A percentile compares a stretch with the other conserved stretches of the same genome.
Conservation (phyloP, 768 basidiomycete genomes). For the Russula griseocarnosa region DNA sequence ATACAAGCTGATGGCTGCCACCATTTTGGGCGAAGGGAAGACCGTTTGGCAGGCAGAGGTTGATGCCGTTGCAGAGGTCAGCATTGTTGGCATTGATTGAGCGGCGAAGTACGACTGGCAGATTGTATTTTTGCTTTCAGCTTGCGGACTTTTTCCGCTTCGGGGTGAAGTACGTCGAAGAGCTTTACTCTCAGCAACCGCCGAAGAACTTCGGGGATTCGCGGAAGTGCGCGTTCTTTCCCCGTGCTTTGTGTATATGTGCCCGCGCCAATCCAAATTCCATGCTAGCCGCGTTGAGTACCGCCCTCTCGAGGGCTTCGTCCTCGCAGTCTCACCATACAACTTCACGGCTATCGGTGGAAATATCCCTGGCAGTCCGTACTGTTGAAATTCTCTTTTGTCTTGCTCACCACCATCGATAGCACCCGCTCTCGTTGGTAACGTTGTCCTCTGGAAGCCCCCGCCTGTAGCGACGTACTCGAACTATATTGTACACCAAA, state of each 20-base stretch:
- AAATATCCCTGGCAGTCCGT: slow-evolving; percentile 74
- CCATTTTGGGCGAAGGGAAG: slow-evolving; percentile 98
- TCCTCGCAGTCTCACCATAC: slow-evolving; percentile 95
- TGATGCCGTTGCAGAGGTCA: slow-evolving; percentile 94
- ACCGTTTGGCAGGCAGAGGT: slow-evolving; percentile 99
- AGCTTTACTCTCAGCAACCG: slow-evolving; percentile 89
- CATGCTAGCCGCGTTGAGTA: slow-evolving; percentile 84
- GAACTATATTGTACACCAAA: slow-evolving; percentile 88
- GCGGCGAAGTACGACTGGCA: too few relatives aligned
- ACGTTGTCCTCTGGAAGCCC: slow-evolving; percentile 96
- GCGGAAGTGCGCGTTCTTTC: slow-evolving; percentile 85
- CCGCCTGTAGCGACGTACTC: slow-evolving; percentile 94
- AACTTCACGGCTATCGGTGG: slow-evolving; percentile 99
- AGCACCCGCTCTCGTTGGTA: slow-evolving; percentile 92
- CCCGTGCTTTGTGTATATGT: not conserved
- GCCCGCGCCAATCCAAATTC: slow-evolving; percentile 14
- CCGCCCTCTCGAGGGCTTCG: slow-evolving; percentile 96
- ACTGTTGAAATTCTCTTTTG: not conserved
- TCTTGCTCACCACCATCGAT: slow-evolving; percentile 23
- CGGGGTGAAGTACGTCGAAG: slow-evolving; percentile 94
- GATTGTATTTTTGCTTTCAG: slow-evolving; percentile 36
- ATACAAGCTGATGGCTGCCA: slow-evolving; percentile 92
- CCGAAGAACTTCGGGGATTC: slow-evolving; percentile 76
- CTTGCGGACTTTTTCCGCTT: slow-evolving; percentile 93
- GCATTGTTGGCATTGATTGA: slow-evolving; percentile 28